Evolutionary conservation across 257 asterid species (phyloP), one percentile per base, ranked within the genome.

Genomic region (Thymus quinquecostatus): DNA sequence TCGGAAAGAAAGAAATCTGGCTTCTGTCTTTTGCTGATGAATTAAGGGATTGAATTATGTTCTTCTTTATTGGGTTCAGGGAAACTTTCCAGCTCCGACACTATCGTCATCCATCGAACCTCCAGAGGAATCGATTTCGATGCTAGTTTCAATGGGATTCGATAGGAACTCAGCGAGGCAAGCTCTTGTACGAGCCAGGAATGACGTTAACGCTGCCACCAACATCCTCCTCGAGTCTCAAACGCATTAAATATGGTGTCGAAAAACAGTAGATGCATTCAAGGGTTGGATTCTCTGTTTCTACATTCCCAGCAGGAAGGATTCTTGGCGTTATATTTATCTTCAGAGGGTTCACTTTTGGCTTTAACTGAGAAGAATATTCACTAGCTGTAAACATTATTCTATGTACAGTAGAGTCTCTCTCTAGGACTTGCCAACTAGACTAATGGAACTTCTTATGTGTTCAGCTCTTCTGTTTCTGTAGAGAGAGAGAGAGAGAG

Each of bases 171-270:
- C 96, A 28, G 98, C 98, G 2, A 92, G 96, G 79, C 96, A 95
- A 82, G 99, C 99, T 62, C 89, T 95, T 43, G 73, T 86, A 69
- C 98, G 57, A 34, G 90, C 99, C 43, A 71, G 98, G 74, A 95
- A 95, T 69, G 99, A 95, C 66, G 27, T 92, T 48, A 92, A 86
- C 78, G 87, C 87, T 38, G 99, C 99, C 77, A 95, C 99, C 64
- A 95, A 87, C 70, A 78, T 91, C 83, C 99, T 95, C 44, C 96
- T 95, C 0, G 99, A 89, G 82, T 82, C 99, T 4, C 95, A 88
- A 67, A 50, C 79, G 6, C 89, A 77, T 76, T 82, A 10, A 32
- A 9, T 11, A 10, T 61, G 64, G 64, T 48, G 40, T 61, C 21
- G 41, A 68, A 64, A 44, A 64, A 62, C 10, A n/a, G 73, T 21